Percentiles rank a stretch among this genome's conserved stretches.
Conservation (phyloP, 1,284 basidiomycete species). For the Ceratobasidium sp. region DNA sequence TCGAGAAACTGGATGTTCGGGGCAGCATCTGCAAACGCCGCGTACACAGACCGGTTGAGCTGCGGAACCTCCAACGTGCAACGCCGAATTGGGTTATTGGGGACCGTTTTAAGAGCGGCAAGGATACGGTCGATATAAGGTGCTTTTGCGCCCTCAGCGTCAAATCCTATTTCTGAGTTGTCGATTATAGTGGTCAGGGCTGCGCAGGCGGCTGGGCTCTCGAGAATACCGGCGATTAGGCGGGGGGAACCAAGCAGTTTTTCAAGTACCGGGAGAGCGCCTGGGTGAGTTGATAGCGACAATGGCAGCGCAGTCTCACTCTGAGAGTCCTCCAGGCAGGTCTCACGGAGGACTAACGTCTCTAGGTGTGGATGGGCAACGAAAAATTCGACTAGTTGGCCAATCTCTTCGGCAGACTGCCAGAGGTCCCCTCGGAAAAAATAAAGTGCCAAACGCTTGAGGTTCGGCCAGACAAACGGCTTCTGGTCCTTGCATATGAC, state of each 20-base stretch:
- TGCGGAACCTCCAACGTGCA: constrained; percentile 14
- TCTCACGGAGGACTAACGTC: constrained; percentile 11
- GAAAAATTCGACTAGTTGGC: not conserved
- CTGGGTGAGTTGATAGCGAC: not conserved
- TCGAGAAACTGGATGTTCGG: constrained; percentile 12
- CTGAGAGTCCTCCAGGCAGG: constrained; percentile 11
- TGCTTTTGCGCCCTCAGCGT: constrained; percentile 2
- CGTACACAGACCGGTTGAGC: constrained; percentile 10
- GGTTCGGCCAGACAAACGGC: constrained; percentile 28
- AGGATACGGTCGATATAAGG: constrained; percentile 25
- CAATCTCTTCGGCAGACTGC: constrained; percentile 23
- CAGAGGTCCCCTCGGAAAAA: constrained; percentile 12
- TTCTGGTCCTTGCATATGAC: constrained; percentile 8
- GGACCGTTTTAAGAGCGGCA: not conserved
- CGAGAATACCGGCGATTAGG: constrained; percentile 17
- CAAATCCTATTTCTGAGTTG: constrained; percentile 25
- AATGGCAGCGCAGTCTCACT: constrained; percentile 20
- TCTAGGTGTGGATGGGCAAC: constrained; percentile 17
- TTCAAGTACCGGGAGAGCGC: constrained; percentile 8
- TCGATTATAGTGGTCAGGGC: constrained; percentile 12
- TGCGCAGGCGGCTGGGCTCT: constrained; percentile 20
- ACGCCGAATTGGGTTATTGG: not conserved
- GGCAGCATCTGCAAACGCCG: not conserved
- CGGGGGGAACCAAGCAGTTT: constrained; percentile 20
- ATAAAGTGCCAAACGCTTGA: constrained; percentile 4